Conservation (phyloP, 176 grass and related monocot species). For the Saccharum officinarum region DNA sequence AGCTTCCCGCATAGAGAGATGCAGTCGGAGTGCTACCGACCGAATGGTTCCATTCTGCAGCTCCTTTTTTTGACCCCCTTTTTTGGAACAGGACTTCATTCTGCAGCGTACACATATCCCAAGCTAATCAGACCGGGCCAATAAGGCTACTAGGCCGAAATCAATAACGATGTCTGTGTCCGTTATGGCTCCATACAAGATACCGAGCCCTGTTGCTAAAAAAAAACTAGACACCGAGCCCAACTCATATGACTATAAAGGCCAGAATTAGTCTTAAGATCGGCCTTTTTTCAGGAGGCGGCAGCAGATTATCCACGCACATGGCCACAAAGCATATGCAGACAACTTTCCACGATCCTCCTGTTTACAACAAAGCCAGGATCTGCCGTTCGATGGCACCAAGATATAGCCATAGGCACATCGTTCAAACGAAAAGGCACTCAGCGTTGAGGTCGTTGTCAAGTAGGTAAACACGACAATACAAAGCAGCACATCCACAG, state of each 20-base stretch:
- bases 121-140: neutral
- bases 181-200: neutral
- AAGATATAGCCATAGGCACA: neutral
- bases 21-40: no score
- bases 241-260: neutral
- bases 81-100: no score
- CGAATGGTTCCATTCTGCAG: no score
- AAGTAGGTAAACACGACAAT: conserved; percentile 14
- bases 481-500: neutral
- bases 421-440: neutral
- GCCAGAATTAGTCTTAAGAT: neutral
- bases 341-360: neutral
- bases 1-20: no score
- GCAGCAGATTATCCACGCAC: neutral
- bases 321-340: neutral
- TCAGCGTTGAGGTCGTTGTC: neutral
- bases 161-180: no score
- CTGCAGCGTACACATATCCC: neutral
- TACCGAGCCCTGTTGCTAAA: neutral
- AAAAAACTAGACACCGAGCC: neutral
- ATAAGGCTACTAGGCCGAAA: neutral
- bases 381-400: neutral
- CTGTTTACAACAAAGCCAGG: neutral
- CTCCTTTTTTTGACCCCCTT: no score
- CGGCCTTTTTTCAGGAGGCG: neutral